These are phyloP conservation scores for Fusarium miscanthi DNA, from an alignment of 2,329 filamentous ascomycete genomes.

Conservation along the genomic window DNA sequence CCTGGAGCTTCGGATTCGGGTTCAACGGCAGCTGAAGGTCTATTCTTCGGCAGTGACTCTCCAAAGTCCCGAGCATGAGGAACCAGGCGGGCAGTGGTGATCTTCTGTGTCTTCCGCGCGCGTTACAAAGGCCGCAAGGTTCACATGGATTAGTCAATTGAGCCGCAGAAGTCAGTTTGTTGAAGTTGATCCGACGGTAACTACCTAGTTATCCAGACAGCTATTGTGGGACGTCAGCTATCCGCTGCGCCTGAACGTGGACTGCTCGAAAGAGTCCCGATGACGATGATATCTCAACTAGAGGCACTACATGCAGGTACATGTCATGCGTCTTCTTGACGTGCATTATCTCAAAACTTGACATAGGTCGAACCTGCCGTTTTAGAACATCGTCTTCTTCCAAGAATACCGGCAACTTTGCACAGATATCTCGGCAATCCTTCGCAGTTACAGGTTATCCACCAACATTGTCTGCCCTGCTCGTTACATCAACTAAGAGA, in stretches of 20 bases:
- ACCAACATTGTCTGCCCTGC: slow-evolving; percentile 3
- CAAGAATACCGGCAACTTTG: neutral
- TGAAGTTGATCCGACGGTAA: neutral
- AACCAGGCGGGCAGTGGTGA: neutral
- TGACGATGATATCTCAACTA: slow-evolving; percentile 13
- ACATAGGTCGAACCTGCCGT: neutral
- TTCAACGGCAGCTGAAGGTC: neutral
- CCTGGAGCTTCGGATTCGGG: slow-evolving; percentile 13
- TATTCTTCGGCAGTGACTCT: slow-evolving; percentile 2
- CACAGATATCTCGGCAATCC: neutral
- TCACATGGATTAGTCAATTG: neutral
- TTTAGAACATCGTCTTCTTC: slow-evolving; percentile 3
- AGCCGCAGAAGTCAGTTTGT: slow-evolving; percentile 6
- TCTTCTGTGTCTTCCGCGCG: slow-evolving; percentile 20
- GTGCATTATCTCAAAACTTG: slow-evolving; percentile 6
- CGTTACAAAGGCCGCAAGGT: neutral
- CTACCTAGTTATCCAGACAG: neutral
- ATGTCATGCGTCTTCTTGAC: neutral
- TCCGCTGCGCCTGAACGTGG: slow-evolving; percentile 1
- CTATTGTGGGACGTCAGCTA: slow-evolving; percentile 16
- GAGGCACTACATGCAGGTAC: neutral
- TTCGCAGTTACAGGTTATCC: neutral
- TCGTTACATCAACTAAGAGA: slow-evolving; percentile 7
- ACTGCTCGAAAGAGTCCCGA: neutral
- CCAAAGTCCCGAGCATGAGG: neutral